Percentiles rank a stretch among this genome's conserved stretches.
These are phyloP conservation scores for Dendrocalamus latiflorus DNA, from an alignment of 202 grass and related monocot genomes.

Conservation along the genomic window DNA sequence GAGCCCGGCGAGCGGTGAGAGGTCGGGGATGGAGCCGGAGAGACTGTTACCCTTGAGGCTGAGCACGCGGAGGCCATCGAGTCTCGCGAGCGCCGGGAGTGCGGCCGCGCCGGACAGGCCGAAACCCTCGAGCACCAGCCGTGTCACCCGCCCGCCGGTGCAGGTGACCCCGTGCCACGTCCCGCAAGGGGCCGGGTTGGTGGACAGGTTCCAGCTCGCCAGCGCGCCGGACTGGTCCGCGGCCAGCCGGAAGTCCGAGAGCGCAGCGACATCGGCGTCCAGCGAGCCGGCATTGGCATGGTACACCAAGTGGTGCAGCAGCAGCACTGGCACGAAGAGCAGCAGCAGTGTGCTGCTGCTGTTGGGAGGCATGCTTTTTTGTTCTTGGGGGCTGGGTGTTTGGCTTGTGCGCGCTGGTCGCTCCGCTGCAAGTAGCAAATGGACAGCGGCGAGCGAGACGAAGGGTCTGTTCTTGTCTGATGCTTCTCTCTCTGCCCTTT, in stretches of 20 bases:
- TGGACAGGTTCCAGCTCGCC: conserved; percentile 53
- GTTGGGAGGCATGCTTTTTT: conserved; percentile 13
- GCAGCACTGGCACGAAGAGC: background rate
- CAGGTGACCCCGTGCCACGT: conserved; percentile 74
- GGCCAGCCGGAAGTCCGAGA: conserved; percentile 52
- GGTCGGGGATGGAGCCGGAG: conserved; percentile 60
- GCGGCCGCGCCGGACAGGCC: conserved; percentile 42
- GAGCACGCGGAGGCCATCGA: conserved; percentile 74
- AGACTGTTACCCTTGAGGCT: conserved; percentile 78
- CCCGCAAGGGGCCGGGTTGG: conserved; percentile 44
- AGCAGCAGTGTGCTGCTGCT: background rate
- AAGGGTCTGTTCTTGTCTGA: background rate
- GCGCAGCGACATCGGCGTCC: conserved; percentile 42
- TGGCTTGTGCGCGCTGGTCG: background rate
- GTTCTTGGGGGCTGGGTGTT: background rate
- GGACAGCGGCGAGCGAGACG: conserved; percentile 23
- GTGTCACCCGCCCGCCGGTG: conserved; percentile 59
- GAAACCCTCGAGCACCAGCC: conserved; percentile 72
- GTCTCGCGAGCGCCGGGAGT: conserved; percentile 37
- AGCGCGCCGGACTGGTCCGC: conserved; percentile 44
- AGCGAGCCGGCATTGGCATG: conserved; percentile 42
- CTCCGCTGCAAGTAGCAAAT: background rate
- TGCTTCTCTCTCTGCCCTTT: background rate
- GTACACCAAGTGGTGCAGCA: background rate
- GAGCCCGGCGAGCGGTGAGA: conserved; percentile 59